Base-by-base conservation (phyloP, 2,329 filamentous ascomycete species). In the Nothophoma quercina region DNA sequence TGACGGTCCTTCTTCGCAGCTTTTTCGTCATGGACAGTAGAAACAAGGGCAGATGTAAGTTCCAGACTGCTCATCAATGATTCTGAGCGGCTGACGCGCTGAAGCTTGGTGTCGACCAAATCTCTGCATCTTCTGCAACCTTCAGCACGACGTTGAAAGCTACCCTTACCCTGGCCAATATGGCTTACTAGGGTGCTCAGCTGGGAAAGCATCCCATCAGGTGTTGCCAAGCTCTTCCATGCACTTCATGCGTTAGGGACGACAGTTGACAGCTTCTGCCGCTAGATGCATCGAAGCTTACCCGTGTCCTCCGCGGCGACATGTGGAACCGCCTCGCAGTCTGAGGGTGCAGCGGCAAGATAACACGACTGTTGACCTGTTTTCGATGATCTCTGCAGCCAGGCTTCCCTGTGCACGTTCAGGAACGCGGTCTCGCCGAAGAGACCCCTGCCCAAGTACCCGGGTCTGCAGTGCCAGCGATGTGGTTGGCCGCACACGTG, bases 361-460 rank as follows among this genome's bases (percentile, higher is more conserved):
- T 38, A 43, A 51, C 29, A 39, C 33, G 13, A 28, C 29, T 36
- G 47, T 50, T 36, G 42, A 42, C 43, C 21, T 55, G 18, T 44
- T 44, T 23, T 25, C 48, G 59, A 58, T 62, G 60, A 68, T 68
- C 62, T 51, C 36, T 54, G 47, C 60, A 51, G 38, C 57, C 47
- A 36, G 39, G 32, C 21, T 39, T 55, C 50, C 58, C 59, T 60
- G 56, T 55, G 54, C 48, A 41, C 49, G 47, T 57, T 64, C 63
- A 69, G 65, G 63, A 60, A 69, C 62, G 58, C 63, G 64, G 67
- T 54, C 44, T 62, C 60, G 55, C 65, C 63, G 64, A 68, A 54
- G 21, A 35, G 9, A 46, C 35, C 47, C 65, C 63, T 58, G 47
- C 57, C 66, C 68, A 63, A 59, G 58, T 53, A 59, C 49, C 58